phyloP scores from a whole-genome alignment of 164 flowering plant species.

The Magnolia changhungtana region DNA sequence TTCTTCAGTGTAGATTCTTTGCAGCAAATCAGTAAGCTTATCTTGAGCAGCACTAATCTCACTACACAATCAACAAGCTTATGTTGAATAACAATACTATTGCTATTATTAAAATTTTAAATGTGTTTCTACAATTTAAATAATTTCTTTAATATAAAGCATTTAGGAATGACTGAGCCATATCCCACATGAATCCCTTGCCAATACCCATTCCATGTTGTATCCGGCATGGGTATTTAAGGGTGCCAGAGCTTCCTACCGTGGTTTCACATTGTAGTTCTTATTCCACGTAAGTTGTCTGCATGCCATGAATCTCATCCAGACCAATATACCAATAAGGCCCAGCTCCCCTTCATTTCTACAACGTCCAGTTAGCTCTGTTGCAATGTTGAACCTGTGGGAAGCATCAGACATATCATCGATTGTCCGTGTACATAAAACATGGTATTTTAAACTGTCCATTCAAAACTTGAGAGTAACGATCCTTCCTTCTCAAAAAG shows the following conservation, averaged over 20 bases:
- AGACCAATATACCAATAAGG: slow-evolving; percentile 27
- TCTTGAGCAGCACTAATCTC: slow-evolving; percentile 35
- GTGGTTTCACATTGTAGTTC: slow-evolving; percentile 32
- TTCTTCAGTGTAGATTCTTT: slow-evolving; percentile 21
- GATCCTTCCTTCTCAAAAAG: background rate
- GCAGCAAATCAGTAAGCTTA: slow-evolving; percentile 23
- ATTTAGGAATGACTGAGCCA: background rate
- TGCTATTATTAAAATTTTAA: background rate
- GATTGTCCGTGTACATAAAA: background rate
- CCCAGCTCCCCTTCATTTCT: slow-evolving; percentile 27
- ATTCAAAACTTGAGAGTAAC: background rate
- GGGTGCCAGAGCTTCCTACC: slow-evolving; percentile 10
- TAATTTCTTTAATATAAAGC: background rate
- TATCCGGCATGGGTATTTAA: background rate
- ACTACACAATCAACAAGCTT: slow-evolving; percentile 8
- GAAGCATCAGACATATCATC: background rate
- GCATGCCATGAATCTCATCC: slow-evolving; percentile 32
- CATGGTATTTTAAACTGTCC: background rate
- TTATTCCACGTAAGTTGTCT: slow-evolving; percentile 33
- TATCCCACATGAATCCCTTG: background rate
- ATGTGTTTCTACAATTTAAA: background rate
- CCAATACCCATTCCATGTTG: background rate
- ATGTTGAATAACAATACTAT: background rate
- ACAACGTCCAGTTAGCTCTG: slow-evolving; percentile 24
- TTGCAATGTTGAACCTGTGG: slow-evolving; percentile 28